These are phyloP conservation scores for Dictyostelium brefeldianum DNA, from an alignment of 78 protist genomes.

Conservation along the genomic window DNA sequence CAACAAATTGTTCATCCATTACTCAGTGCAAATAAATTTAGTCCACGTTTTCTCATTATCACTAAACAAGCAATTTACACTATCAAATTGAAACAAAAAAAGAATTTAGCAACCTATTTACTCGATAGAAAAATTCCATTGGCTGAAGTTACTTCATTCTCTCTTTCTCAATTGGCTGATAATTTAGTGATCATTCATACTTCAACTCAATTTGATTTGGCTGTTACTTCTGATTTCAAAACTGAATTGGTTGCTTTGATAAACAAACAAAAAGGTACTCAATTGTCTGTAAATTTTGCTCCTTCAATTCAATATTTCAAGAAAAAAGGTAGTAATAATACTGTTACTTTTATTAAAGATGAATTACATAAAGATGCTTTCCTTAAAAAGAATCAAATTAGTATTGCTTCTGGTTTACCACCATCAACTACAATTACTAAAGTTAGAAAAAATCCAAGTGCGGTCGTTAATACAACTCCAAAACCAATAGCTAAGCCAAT, in stretches of 20 bases:
- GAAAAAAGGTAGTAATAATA: slow-evolving; percentile 74
- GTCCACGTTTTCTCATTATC: slow-evolving; percentile 73
- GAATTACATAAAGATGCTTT: slow-evolving; percentile 65
- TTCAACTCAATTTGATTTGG: slow-evolving; percentile 58
- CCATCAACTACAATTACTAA: slow-evolving; percentile 34
- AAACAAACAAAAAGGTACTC: slow-evolving; percentile 58
- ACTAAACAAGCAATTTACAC: slow-evolving; percentile 75
- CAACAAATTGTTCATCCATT: slow-evolving; percentile 76
- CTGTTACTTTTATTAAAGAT: slow-evolving; percentile 65
- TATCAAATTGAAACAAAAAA: slow-evolving; percentile 79
- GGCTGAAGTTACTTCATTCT: slow-evolving; percentile 46
- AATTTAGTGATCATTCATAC: slow-evolving; percentile 79
- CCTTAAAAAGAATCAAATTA: slow-evolving; percentile 55
- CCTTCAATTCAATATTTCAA: slow-evolving; percentile 44
- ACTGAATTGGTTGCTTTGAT: slow-evolving; percentile 78
- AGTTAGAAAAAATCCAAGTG: slow-evolving; percentile 57
- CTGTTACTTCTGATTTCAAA: slow-evolving; percentile 61
- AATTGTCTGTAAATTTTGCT: not conserved
- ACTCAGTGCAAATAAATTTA: slow-evolving; percentile 50
- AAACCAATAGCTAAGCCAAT: slow-evolving; percentile 11
- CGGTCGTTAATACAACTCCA: not conserved
- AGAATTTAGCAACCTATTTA: slow-evolving; percentile 70
- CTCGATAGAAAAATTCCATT: slow-evolving; percentile 72
- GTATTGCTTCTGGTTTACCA: slow-evolving; percentile 67
- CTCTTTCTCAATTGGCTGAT: slow-evolving; percentile 62